These are phyloP conservation scores for Diplodia sapinea DNA, from an alignment of 2,329 filamentous ascomycete genomes.

Conservation along the genomic window DNA sequence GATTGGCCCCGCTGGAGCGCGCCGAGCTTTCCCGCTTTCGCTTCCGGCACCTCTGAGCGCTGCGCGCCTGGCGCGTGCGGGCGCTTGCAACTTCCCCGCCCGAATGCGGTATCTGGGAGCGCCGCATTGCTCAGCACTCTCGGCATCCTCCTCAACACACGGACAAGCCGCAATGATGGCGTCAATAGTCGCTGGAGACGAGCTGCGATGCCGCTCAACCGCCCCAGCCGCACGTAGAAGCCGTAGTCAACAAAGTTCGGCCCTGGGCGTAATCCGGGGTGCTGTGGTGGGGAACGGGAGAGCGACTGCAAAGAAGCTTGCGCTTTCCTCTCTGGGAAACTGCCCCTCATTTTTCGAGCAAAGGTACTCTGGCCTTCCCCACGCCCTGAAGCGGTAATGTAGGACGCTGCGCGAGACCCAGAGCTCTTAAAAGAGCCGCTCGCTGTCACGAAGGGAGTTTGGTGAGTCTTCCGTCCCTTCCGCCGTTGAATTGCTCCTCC, in stretches of 20 bases:
- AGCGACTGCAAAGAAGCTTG: not conserved
- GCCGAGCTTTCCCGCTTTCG: constrained; percentile 1
- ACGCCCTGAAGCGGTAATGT: constrained; percentile 24
- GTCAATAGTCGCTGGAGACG: not conserved
- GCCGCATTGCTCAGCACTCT: not conserved
- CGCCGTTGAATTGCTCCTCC: constrained; percentile 9
- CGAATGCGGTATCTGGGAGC: not conserved
- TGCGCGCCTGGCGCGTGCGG: not conserved
- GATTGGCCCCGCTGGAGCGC: constrained; percentile 7
- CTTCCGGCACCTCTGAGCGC: not conserved
- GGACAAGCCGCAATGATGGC: not conserved
- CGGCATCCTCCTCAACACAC: not conserved
- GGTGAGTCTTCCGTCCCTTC: not conserved
- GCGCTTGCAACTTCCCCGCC: not conserved
- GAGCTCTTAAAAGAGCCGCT: constrained; percentile 6
- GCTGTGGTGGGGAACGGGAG: not conserved
- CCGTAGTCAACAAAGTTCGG: too few relatives aligned
- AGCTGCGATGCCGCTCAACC: not conserved
- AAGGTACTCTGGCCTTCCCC: constrained; percentile 18
- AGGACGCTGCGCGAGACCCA: constrained; percentile 10
- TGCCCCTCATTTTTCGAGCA: constrained; percentile 12
- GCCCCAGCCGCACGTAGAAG: not conserved
- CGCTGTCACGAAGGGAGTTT: not conserved
- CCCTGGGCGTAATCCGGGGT: not conserved
- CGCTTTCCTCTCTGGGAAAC: constrained; percentile 16